Conservation (phyloP, 352 stramenopile species). For the Phytophthora sojae region DNA sequence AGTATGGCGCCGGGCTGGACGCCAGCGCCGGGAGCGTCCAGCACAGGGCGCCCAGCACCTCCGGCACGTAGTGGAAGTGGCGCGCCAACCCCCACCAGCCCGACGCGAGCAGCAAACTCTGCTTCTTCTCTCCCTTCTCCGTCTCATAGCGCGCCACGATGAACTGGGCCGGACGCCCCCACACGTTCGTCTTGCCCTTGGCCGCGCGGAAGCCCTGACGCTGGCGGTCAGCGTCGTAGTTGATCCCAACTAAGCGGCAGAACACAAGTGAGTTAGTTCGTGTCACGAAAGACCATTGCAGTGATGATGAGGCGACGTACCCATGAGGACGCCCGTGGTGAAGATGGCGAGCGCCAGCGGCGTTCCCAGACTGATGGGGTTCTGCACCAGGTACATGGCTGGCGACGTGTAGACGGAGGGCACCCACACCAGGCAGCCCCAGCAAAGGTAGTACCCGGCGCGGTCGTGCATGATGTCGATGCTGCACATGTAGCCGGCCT, state of each 20-base stretch:
- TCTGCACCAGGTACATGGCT: slow-evolving; percentile 92
- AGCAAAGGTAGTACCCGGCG: slow-evolving; percentile 96
- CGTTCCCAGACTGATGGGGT: slow-evolving; percentile 79
- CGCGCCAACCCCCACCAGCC: slow-evolving; percentile 96
- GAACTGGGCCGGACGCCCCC: slow-evolving; percentile 91
- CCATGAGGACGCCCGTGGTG: slow-evolving; percentile 78
- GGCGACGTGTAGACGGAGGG: slow-evolving; percentile 97
- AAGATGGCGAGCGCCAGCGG: slow-evolving; percentile 62
- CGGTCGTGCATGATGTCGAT: slow-evolving; percentile 98
- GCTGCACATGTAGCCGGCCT: slow-evolving; percentile 96
- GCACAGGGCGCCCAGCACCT: slow-evolving; percentile 88
- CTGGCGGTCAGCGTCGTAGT: slow-evolving; percentile 96
- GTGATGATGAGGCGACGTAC: slow-evolving; percentile 44
- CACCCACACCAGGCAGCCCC: slow-evolving; percentile 97
- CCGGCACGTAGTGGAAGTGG: slow-evolving; percentile 96
- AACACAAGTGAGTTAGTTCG: neutral
- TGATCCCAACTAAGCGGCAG: slow-evolving; percentile 78
- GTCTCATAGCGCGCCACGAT: slow-evolving; percentile 95
- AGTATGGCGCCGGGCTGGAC: slow-evolving; percentile 80
- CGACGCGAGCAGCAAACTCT: slow-evolving; percentile 91
- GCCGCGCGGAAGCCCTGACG: slow-evolving; percentile 92
- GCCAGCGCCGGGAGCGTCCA: slow-evolving; percentile 79
- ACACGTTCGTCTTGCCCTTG: slow-evolving; percentile 91
- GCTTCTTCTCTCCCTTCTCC: slow-evolving; percentile 87
- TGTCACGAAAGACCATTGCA: neutral